phyloP scores from a whole-genome alignment of 345 rosid genomes.

The Gossypium anomalum region DNA sequence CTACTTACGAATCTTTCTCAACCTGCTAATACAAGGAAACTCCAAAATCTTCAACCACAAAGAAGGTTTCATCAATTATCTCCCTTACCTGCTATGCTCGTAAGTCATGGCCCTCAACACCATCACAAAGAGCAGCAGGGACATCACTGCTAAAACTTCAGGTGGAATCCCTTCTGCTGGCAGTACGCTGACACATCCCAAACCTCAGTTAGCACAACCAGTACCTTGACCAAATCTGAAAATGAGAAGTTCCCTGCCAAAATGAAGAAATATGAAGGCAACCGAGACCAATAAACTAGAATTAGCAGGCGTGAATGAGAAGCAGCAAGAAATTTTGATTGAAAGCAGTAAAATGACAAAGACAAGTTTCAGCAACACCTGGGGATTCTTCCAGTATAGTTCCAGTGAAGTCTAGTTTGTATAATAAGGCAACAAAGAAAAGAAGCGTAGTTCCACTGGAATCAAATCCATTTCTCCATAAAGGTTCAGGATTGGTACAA shows the following conservation, averaged over 20 bases:
- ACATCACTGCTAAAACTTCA: slow-evolving; percentile 36
- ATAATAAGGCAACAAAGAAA: slow-evolving; percentile 48
- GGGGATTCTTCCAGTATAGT: slow-evolving; percentile 28
- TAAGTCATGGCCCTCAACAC: slow-evolving; percentile 60
- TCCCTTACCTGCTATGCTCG: slow-evolving; percentile 34
- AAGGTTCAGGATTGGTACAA: slow-evolving; percentile 31
- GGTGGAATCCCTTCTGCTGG: slow-evolving; percentile 34
- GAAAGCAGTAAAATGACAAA: slow-evolving; percentile 34
- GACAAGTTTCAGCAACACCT: slow-evolving; percentile 25
- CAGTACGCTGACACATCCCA: slow-evolving; percentile 31
- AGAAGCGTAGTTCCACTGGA: slow-evolving; percentile 52
- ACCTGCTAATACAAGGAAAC: slow-evolving; percentile 35
- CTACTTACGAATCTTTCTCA: slow-evolving; percentile 27
- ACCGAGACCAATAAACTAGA: slow-evolving; percentile 19
- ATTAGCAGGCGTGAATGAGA: slow-evolving; percentile 31
- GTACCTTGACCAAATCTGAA: slow-evolving; percentile 35
- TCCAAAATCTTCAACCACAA: slow-evolving; percentile 32
- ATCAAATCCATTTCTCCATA: slow-evolving; percentile 44
- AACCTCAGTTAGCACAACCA: slow-evolving; percentile 32
- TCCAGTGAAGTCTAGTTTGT: slow-evolving; percentile 41
- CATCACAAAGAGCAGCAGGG: slow-evolving; percentile 35
- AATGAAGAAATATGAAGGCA: slow-evolving; percentile 28
- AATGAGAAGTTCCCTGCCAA: slow-evolving; percentile 33
- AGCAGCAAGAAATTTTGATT: slow-evolving; percentile 26
- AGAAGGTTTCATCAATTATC: slow-evolving; percentile 38